Base-by-base conservation (phyloP, 495 filamentous ascomycete species). In the Aspergillus nidulans region DNA sequence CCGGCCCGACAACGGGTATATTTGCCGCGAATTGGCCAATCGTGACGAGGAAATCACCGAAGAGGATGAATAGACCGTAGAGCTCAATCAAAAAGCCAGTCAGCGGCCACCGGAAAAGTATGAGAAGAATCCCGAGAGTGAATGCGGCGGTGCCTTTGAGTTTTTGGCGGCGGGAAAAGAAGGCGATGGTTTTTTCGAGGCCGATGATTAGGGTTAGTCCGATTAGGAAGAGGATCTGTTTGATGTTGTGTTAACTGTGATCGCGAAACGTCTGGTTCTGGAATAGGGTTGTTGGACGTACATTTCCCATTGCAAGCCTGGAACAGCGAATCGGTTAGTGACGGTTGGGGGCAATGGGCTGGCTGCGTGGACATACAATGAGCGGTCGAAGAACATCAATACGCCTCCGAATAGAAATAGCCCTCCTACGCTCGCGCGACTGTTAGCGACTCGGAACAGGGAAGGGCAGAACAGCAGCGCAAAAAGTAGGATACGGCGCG, bases 181-280 rank as follows among this genome's bases (percentile, higher is more conserved):
- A 98, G 69, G 84, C 73, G 30, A 89, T 71, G 6, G 94, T 97
- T 64, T 96, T 96, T 68, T 85, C 80, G 44, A 90, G 77, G n/a
- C 95, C 95, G 77, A 97, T 95, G 52, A 97, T 91, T 32, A 97
- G 84, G 26, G 91, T 94, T 4, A 98, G 80, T 69, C 94, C 94
- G 78, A 95, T 84, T 34, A 98, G 85, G 79, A 98, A 96, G 74
- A 98, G 90, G 74, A 98, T 95, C 87, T 92, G 32, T 8, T 4
- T 24, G 10, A 15, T 16, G 16, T 36, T 56, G 44, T n/a, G n/a
- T n/a, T n/a, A n/a, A n/a, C n/a, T n/a, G n/a, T n/a, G n/a, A n/a
- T n/a, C n/a, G n/a, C n/a, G n/a, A n/a, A n/a, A n/a, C n/a, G n/a
- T n/a, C 3, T 28, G 20, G 2, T 21, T 23, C n/a, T 41, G n/a